Conservation (phyloP, 1,284 basidiomycete genomes). For the Pascua guehoae region DNA sequence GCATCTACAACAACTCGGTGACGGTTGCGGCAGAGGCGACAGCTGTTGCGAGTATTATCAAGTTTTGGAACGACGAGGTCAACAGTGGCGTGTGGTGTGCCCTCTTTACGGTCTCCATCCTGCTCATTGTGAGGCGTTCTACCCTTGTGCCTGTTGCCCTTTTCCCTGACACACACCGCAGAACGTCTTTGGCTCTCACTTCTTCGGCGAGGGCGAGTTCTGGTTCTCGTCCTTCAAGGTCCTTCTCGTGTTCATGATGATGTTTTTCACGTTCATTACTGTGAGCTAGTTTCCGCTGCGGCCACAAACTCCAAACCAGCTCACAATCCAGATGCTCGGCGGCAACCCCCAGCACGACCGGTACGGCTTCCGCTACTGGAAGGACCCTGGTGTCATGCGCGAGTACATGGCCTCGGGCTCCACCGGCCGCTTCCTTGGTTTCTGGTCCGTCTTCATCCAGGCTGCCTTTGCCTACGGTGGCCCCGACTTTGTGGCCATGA, state of each 20-base stretch:
- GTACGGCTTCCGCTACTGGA: conserved; percentile 57
- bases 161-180: neutral
- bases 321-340: conserved; percentile 16
- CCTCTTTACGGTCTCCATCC: conserved; percentile 3
- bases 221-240: conserved; percentile 20
- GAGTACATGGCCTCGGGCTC: conserved; percentile 1
- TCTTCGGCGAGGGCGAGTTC: conserved; percentile 19
- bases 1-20: conserved; percentile 13
- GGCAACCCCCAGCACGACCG: conserved; percentile 37
- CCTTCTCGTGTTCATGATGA: conserved; percentile 11
- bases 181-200: conserved; percentile 14
- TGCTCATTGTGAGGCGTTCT: neutral
- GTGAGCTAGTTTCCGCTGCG: no score
- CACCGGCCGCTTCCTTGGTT: conserved; percentile 33
- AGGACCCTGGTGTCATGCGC: conserved; percentile 54
- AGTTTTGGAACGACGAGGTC: conserved; percentile 12
- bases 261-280: conserved; percentile 4
- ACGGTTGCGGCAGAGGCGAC: conserved; percentile 11
- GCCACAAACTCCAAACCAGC: no score
- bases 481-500: conserved; percentile 27
- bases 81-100: conserved; percentile 11
- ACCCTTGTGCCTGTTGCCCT: neutral
- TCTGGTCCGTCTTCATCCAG: conserved; percentile 30
- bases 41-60: conserved; percentile 9
- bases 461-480: conserved; percentile 31